A percentile compares a stretch with the other conserved stretches of the same genome.
Conservation (phyloP, 2,329 filamentous ascomycete genomes). For the Monosporascus cannonballus region DNA sequence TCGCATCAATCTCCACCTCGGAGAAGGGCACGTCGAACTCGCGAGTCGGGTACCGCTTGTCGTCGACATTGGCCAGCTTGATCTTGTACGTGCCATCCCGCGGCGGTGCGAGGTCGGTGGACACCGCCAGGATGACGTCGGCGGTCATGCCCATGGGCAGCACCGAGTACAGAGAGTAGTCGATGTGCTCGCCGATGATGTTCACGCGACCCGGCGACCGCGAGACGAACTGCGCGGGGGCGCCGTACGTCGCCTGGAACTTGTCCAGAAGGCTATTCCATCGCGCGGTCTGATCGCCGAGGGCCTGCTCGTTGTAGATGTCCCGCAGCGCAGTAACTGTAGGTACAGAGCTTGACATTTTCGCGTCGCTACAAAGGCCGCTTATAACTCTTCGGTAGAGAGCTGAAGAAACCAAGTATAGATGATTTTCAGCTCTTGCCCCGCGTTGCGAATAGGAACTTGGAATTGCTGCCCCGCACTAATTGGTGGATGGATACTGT, state of each 20-base stretch:
- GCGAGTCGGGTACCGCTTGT: constrained; percentile 66
- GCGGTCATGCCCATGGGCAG: constrained; percentile 92
- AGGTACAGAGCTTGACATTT: constrained; percentile 60
- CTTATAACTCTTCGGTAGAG: neutral
- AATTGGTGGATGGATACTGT: neutral
- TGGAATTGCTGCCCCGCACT: neutral
- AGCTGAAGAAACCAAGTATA: neutral
- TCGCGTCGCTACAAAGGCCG: neutral
- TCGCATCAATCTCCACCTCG: constrained; percentile 74
- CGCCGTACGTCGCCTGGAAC: constrained; percentile 67
- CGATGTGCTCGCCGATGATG: constrained; percentile 98
- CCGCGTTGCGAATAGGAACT: neutral
- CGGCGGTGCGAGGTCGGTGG: constrained; percentile 38
- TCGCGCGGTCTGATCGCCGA: constrained; percentile 60
- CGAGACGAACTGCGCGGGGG: constrained; percentile 71
- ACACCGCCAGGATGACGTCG: constrained; percentile 83
- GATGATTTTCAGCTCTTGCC: neutral
- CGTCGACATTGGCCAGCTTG: constrained; percentile 73
- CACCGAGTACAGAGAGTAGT: constrained; percentile 95
- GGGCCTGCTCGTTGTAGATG: constrained; percentile 74
- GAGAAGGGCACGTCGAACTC: constrained; percentile 66
- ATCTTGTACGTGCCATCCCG: constrained; percentile 55
- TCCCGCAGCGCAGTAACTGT: constrained; percentile 68
- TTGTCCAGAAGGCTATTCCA: constrained; percentile 68
- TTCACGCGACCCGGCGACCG: constrained; percentile 93